phyloP scores from a whole-genome alignment of 2,329 filamentous ascomycete species.

The Curvularia lunata region DNA sequence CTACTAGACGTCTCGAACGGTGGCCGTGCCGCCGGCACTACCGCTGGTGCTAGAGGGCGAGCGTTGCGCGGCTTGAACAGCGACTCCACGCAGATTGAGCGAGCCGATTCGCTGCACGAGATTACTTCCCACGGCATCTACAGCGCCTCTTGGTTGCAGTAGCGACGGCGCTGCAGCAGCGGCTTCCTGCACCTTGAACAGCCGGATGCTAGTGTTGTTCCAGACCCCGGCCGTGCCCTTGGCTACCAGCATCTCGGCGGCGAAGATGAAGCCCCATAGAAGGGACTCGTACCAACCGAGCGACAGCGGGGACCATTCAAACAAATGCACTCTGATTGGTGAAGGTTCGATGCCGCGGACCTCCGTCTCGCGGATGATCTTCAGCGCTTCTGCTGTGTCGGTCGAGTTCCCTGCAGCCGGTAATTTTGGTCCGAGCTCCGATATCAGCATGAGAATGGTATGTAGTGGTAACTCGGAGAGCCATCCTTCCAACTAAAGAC shows the following conservation, averaged over 20 bases:
- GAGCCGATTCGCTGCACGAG: conserved; percentile 86
- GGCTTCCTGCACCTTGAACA: conserved; percentile 90
- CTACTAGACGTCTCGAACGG: conserved; percentile 45
- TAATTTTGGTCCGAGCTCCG: conserved; percentile 58
- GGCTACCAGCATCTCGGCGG: conserved; percentile 83
- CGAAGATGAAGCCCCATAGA: conserved; percentile 92
- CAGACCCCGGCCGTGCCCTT: conserved; percentile 91
- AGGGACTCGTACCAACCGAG: conserved; percentile 96
- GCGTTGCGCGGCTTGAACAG: conserved; percentile 30
- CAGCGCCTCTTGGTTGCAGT: conserved; percentile 83
- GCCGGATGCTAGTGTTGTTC: conserved; percentile 86
- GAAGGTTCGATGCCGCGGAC: conserved; percentile 77
- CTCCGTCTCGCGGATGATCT: conserved; percentile 64
- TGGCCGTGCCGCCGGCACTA: conserved; percentile 28
- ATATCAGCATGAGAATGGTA: conserved; percentile 81
- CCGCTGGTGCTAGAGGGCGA: conserved; percentile 25
- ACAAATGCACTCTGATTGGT: conserved; percentile 79
- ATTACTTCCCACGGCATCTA: conserved; percentile 90
- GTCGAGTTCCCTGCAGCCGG: conserved; percentile 55
- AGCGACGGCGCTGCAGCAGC: conserved; percentile 80
- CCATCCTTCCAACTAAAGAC: conserved; percentile 80
- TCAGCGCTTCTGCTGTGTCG: conserved; percentile 50
- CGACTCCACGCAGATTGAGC: conserved; percentile 68
- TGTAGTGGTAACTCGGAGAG: conserved; percentile 89
- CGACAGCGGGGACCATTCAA: conserved; percentile 90